A percentile compares a stretch with the other conserved stretches of the same genome.
Evolutionary conservation across 805 yeast species (phyloP).

Genomic region (Saccharomyces mikatae): DNA sequence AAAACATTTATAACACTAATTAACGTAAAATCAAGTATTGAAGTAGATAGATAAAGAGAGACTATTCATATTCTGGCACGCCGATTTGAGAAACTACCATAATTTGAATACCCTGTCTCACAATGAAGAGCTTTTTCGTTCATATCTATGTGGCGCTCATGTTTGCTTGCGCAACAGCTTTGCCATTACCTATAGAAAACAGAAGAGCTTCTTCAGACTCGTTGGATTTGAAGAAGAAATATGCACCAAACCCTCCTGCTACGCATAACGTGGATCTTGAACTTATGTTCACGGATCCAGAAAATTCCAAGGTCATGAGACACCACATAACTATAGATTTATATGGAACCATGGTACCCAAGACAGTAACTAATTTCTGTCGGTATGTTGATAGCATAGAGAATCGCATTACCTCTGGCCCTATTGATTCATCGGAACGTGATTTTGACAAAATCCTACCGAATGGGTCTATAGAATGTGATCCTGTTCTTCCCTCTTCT

Average conservation of each 20-base stretch:
- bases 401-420: neutral
- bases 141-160: neutral
- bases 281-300: slow-evolving; percentile 20
- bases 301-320: slow-evolving; percentile 4
- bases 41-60: neutral
- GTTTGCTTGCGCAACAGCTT: neutral
- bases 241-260: slow-evolving; percentile 31
- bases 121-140: neutral
- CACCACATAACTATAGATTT: slow-evolving; percentile 46
- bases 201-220: neutral
- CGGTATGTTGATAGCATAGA: slow-evolving; percentile 31
- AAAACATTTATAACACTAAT: neutral
- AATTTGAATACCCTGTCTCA: neutral
- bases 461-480: slow-evolving; percentile 79
- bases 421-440: neutral
- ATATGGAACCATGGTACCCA: slow-evolving; percentile 59
- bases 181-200: neutral
- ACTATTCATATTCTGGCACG: neutral
- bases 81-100: neutral
- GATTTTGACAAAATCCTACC: slow-evolving; percentile 68
- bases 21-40: neutral
- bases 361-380: slow-evolving; percentile 53
- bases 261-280: slow-evolving; percentile 21
- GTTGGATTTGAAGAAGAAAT: slow-evolving; percentile 6
- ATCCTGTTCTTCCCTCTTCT: slow-evolving; percentile 68